Percentiles rank a stretch among this genome's conserved stretches.
Conservation (phyloP, 192 early-diverging fungal genomes). For the Linderina pennispora region DNA sequence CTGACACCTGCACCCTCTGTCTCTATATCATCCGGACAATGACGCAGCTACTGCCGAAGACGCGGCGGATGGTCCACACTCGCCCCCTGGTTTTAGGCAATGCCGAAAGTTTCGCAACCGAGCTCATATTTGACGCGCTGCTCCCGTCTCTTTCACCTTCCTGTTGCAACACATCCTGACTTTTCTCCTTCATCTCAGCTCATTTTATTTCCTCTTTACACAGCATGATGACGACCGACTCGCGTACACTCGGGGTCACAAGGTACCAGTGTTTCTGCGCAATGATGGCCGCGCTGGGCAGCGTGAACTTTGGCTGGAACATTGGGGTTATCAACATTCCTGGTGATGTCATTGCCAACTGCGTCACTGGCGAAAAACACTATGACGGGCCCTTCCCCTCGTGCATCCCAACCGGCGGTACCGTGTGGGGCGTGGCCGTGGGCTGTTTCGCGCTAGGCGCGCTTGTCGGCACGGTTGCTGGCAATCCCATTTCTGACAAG, state of each 20-base stretch:
- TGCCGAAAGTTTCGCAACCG: too few species aligned
- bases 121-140: too few species aligned
- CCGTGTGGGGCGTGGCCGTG: constrained; percentile 48
- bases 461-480: constrained; percentile 55
- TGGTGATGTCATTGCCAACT: constrained; percentile 41
- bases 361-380: constrained; percentile 16
- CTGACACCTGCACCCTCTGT: too few species aligned
- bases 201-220: too few species aligned
- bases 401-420: constrained; percentile 25
- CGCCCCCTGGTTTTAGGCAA: too few species aligned
- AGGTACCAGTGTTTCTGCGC: constrained; percentile 41
- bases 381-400: constrained; percentile 18
- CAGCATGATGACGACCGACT: too few species aligned
- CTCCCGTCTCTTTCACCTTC: too few species aligned
- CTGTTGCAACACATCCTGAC: too few species aligned
- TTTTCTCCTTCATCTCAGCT: too few species aligned
- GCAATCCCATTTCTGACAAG: constrained; percentile 44
- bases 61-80: too few species aligned
- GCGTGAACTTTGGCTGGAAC: constrained; percentile 47
- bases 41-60: too few species aligned
- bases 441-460: constrained; percentile 56
- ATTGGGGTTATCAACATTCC: constrained; percentile 50
- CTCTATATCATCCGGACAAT: too few species aligned
- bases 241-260: constrained; percentile 40
- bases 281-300: constrained; percentile 24